These are phyloP conservation scores for Salix viminalis DNA, from an alignment of 345 rosid genomes.

Conservation along the genomic window DNA sequence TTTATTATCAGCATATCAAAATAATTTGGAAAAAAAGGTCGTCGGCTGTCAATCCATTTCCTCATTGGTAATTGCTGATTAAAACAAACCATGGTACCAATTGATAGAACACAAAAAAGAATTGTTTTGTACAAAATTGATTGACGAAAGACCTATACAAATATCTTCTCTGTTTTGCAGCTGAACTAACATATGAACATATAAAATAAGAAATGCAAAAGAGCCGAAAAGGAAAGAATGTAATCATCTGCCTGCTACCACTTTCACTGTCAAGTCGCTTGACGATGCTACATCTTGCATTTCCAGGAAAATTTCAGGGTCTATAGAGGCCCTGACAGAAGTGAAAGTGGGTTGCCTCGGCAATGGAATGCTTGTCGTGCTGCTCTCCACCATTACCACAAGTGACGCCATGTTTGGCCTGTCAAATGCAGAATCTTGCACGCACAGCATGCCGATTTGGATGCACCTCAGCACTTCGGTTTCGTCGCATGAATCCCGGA, in stretches of 20 bases:
- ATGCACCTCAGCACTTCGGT: conserved; percentile 16
- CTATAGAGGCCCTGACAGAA: conserved; percentile 45
- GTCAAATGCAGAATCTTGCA: conserved; percentile 21
- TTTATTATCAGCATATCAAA: too few relatives aligned
- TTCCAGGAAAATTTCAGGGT: conserved; percentile 25
- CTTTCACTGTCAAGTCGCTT: conserved; percentile 51
- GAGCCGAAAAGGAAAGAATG: neutral
- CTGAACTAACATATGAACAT: neutral
- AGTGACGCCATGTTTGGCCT: conserved; percentile 26
- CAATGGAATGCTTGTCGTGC: conserved; percentile 7
- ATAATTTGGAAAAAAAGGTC: neutral
- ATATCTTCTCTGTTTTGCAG: neutral
- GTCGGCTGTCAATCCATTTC: neutral
- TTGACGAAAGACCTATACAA: neutral
- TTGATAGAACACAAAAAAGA: neutral
- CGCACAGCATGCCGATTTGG: conserved; percentile 24
- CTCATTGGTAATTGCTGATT: neutral
- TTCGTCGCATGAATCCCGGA: conserved; percentile 6
- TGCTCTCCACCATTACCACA: conserved; percentile 20
- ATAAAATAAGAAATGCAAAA: neutral
- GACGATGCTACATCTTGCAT: conserved; percentile 47
- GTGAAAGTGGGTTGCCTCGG: conserved; percentile 32
- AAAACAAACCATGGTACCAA: neutral
- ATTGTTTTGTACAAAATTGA: neutral
- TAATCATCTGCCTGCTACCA: conserved; percentile 46